Percentiles rank a stretch among this genome's conserved stretches.
These are phyloP conservation scores for Diaporthe nobilis DNA, from an alignment of 2,329 filamentous ascomycete species.

Conservation along the genomic window DNA sequence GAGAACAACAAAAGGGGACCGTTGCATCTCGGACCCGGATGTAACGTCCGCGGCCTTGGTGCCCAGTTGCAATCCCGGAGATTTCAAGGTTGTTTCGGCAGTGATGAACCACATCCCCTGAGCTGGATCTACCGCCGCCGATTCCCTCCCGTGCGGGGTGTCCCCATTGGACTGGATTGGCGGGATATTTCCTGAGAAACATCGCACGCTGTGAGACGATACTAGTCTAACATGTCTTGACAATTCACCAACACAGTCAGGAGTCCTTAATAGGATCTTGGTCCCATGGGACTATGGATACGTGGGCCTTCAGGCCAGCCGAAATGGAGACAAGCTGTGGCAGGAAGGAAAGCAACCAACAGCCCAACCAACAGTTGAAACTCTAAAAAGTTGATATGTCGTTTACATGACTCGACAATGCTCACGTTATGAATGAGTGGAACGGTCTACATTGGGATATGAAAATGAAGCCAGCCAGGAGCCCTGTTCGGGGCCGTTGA, in stretches of 20 bases:
- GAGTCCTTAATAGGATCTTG: neutral
- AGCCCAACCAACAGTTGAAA: neutral
- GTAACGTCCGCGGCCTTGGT: neutral
- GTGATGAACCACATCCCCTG: neutral
- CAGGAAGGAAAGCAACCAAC: neutral
- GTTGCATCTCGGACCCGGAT: slow-evolving; percentile 7
- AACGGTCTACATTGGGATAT: neutral
- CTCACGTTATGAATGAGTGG: neutral
- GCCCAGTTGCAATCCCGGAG: neutral
- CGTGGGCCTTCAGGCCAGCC: neutral
- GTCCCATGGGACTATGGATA: neutral
- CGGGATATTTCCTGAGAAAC: neutral
- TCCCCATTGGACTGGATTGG: neutral
- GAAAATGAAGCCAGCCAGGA: neutral
- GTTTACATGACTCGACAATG: slow-evolving; percentile 5
- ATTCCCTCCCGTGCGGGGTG: slow-evolving; percentile 4
- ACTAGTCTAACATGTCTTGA: neutral
- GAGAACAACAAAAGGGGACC: neutral
- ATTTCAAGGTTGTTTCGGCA: neutral
- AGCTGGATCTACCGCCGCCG: neutral
- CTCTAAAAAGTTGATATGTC: slow-evolving; percentile 15
- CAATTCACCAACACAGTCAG: neutral
- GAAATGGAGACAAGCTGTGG: neutral
- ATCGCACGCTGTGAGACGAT: neutral
- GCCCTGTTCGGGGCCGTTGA: neutral